Base-by-base conservation (phyloP, 2,329 filamentous ascomycete genomes). In the Ceratocystis albifundus region DNA sequence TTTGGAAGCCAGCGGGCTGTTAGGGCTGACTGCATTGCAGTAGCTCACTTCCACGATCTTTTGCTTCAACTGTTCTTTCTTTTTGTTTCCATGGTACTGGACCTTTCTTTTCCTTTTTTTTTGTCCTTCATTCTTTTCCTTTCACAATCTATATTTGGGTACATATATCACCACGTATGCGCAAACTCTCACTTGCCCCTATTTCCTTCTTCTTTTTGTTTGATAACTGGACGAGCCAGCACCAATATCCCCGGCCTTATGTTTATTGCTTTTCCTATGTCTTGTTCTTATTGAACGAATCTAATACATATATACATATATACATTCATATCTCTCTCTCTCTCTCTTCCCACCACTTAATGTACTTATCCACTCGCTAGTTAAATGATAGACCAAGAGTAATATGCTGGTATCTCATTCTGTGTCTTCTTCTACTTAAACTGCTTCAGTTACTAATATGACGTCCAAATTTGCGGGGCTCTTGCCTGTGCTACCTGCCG, bases 1-100 rank as follows among this genome's bases (percentile, higher is more conserved):
- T 20, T 8, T 30, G 30, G 25, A 32, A 59, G 22, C 28, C 55
- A 20, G 55, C 28, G 8, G 25, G 30, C 25, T 32, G 55, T n/a
- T n/a, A 36, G n/a, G 28, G n/a, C 25, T 20, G 32, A n/a, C 55
- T 59, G 55, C 28, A 36, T 10, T 59, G 20, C 28, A 5, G 28
- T 59, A 36, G 36, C 55, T 36, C 28, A n/a, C 61, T 53, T 28
- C 48, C 10, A 53, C 48, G 44, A 46, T 59, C 48, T 41, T 44
- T 46, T 30, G 55, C 41, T 36, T 32, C 55, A 1, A 12, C 22
- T 53, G 65, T 53, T 0, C 10, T 5, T 53, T 25, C 15, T 28
- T 53, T 53, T 28, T 53, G 22, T 53, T 10, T 36, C n/a, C 12
- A n/a, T 48, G 17, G 5, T 28, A n/a, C 61, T 46, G 36, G 36